phyloP scores from a whole-genome alignment of 2,329 filamentous ascomycete genomes.

The Furcasterigmium furcatum region DNA sequence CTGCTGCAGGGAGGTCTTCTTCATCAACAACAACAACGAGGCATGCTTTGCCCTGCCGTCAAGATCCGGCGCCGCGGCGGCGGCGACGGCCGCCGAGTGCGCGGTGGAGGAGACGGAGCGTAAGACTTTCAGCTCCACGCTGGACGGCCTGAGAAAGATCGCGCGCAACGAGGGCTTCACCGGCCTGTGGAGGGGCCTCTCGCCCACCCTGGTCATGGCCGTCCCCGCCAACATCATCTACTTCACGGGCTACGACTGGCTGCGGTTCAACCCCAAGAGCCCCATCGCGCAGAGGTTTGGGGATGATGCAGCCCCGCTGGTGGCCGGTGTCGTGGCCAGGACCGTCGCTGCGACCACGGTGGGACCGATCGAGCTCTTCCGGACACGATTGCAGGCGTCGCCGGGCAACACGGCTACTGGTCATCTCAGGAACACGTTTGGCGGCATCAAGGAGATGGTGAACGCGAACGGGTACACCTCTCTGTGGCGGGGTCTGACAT shows the following conservation, averaged over 20 bases:
- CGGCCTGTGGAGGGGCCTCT: constrained; percentile 88
- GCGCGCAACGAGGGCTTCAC: constrained; percentile 84
- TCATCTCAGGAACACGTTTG: constrained; percentile 76
- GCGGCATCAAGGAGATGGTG: constrained; percentile 77
- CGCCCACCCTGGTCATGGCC: constrained; percentile 92
- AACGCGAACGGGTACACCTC: constrained; percentile 71
- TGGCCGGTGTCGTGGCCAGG: constrained; percentile 76
- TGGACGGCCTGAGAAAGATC: constrained; percentile 92
- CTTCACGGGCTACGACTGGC: constrained; percentile 96
- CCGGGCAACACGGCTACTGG: constrained; percentile 54
- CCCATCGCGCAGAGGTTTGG: constrained; percentile 63
- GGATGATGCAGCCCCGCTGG: constrained; percentile 74
- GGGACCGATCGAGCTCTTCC: constrained; percentile 89
- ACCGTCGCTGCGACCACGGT: constrained; percentile 79
- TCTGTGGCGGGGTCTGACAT: constrained; percentile 83
- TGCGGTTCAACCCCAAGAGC: constrained; percentile 70
- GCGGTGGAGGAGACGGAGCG: constrained; percentile 84
- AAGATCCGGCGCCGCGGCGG: constrained; percentile 42
- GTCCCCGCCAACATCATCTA: constrained; percentile 97
- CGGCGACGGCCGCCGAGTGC: constrained; percentile 60
- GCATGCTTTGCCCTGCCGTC: constrained; percentile 73
- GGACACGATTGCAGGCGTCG: constrained; percentile 86
- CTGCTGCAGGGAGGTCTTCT: constrained; percentile 97
- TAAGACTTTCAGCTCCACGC: constrained; percentile 81
- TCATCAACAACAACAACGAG: constrained; percentile 80